Evolutionary conservation across 371 early-diverging fungal species (phyloP), one percentile per base, ranked within the genome.

Genomic region (Blyttiomyces sp.): DNA sequence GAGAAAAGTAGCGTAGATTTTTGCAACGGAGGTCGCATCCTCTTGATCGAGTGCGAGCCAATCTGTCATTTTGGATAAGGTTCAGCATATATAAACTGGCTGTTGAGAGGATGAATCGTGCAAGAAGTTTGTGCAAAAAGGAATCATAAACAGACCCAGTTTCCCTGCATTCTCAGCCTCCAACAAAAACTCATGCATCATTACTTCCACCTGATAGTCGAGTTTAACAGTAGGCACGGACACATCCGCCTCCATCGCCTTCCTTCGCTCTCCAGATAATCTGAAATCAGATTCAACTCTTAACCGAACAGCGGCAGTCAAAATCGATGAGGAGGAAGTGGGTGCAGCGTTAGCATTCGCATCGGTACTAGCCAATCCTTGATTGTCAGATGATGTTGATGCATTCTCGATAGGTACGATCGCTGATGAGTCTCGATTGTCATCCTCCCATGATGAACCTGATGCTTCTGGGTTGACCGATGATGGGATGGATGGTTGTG

Each of bases 1-100:
- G 21, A 66, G 11, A 30, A 61, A 69, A 1, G 57, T 49, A 5
- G 42, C 27, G 26, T 57, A 53, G 4, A 69, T 54, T 13, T 54
- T 35, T 13, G 24, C 0, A 2, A 11, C 30, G 0, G 54, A 43
- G n/a, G 45, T 59, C 13, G 43, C 44, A 26, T 48, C 49, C 6
- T 24, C 26, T 16, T 17, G 3, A 35, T 51, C 61, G 19, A 39
- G n/a, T 16, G 42, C 57, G 17, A 50, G 35, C 58, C 58, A 64
- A 30, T 64, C 59, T 63, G 50, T 19, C 7, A 24, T 13, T 24
- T 7, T 19, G 7, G 9, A 9, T 13, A 13, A 21, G 24, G 21
- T 19, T 9, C 13, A 46, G 46, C n/a, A n/a, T n/a, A n/a, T n/a
- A n/a, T n/a, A n/a, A 46, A 24, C 46, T 21, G 9, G 9, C 13